Evolutionary conservation across 768 basidiomycete genomes (phyloP).

Genomic region (Tricholoma sp.): DNA sequence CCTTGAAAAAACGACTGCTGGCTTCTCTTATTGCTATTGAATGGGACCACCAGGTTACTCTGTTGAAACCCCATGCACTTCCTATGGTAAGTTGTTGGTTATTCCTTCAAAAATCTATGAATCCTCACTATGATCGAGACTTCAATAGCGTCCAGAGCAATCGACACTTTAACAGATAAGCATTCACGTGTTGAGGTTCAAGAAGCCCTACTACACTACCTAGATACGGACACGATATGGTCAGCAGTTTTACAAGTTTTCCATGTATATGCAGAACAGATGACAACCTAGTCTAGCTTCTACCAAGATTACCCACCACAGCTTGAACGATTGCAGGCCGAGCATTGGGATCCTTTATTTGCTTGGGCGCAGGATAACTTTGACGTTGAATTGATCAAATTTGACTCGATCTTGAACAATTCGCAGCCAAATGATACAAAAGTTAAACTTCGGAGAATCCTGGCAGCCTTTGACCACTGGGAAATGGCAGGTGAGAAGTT

Average conservation of each 20-base stretch:
- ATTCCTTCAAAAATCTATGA: not conserved
- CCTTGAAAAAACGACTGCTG: conserved; percentile 60
- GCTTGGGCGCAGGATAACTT: conserved; percentile 71
- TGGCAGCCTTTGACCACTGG: conserved; percentile 72
- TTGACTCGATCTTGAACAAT: conserved; percentile 66
- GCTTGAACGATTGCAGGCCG: conserved; percentile 70
- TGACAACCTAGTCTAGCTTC: conserved; percentile 48
- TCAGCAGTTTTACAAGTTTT: conserved; percentile 26
- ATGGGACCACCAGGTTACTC: conserved; percentile 89
- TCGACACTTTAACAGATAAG: conserved; percentile 68
- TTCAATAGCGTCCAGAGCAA: conserved; percentile 82
- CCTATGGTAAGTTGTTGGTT: conserved; percentile 61
- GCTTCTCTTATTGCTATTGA: conserved; percentile 89
- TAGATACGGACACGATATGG: conserved; percentile 96
- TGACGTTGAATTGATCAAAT: conserved; percentile 59
- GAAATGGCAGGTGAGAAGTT: conserved; percentile 74
- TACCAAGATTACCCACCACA: conserved; percentile 72
- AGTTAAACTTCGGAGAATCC: conserved; percentile 47
- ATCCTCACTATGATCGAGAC: conserved; percentile 50
- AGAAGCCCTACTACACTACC: conserved; percentile 68
- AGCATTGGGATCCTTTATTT: conserved; percentile 87
- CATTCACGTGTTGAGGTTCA: conserved; percentile 56
- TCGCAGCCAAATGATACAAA: conserved; percentile 69
- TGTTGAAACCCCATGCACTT: conserved; percentile 86
- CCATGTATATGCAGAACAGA: not conserved